A percentile compares a stretch with the other conserved stretches of the same genome.
phyloP scores from a whole-genome alignment of 2,329 filamentous ascomycete species.

The Arachnopeziza araneosa region DNA sequence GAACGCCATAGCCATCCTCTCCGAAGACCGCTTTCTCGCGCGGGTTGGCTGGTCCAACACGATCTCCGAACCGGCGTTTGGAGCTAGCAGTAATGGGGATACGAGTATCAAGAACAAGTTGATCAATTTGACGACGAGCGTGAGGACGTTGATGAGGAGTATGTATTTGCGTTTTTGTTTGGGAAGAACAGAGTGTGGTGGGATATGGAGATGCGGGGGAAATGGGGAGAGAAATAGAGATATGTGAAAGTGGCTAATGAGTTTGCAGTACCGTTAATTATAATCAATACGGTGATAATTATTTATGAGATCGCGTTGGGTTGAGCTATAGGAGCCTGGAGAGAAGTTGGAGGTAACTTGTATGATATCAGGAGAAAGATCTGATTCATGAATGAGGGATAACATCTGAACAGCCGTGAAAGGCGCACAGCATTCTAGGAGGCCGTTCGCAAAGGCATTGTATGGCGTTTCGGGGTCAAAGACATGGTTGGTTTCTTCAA shows the following conservation, averaged over 20 bases:
- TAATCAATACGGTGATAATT: slow-evolving; percentile 77
- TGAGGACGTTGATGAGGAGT: slow-evolving; percentile 92
- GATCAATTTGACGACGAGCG: slow-evolving; percentile 83
- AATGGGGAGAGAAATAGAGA: background rate
- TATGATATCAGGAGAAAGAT: background rate
- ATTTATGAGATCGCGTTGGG: slow-evolving; percentile 75
- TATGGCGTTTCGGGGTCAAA: background rate
- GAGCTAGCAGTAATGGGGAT: slow-evolving; percentile 56
- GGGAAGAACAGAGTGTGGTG: background rate
- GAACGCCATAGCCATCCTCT: slow-evolving; percentile 90
- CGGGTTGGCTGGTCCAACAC: slow-evolving; percentile 78
- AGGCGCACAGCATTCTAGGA: background rate
- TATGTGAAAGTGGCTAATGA: background rate
- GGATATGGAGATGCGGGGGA: background rate
- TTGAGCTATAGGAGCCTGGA: slow-evolving; percentile 30
- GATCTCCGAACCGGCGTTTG: slow-evolving; percentile 69
- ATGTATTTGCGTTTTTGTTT: slow-evolving; percentile 35
- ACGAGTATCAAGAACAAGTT: slow-evolving; percentile 80
- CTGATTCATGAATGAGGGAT: background rate
- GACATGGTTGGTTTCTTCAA: background rate
- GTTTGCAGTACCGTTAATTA: slow-evolving; percentile 70
- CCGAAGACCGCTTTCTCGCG: slow-evolving; percentile 86
- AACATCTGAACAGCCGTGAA: background rate
- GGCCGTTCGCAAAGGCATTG: background rate
- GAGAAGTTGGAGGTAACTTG: slow-evolving; percentile 1